Evolutionary conservation across 2,329 filamentous ascomycete species (phyloP), one percentile per base, ranked within the genome.

Genomic region (Trichoderma sp.): DNA sequence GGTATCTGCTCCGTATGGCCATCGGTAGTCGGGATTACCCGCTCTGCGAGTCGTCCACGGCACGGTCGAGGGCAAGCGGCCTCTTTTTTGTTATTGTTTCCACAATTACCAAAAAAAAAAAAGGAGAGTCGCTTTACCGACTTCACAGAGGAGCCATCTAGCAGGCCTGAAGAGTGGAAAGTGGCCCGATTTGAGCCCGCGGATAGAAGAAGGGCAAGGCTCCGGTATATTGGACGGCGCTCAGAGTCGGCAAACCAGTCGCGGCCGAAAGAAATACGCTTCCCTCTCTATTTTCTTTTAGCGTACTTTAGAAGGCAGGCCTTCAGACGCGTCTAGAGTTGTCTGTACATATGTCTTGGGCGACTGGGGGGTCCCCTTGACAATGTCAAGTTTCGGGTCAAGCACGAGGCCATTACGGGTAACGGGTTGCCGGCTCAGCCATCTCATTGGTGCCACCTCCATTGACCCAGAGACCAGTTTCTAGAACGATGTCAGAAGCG

Each of bases 401-500:
- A 43, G 59, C 55, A 54, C 55, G 65, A 59, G 43, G 65, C 55
- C 51, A 34, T 13, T 51, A 37, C 39, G 43, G 52, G 51, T 46
- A 52, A 43, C 51, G 51, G 61, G 51, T 30, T 46, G 60, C 60
- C 32, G 60, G 59, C 18, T 43, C 43, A 24, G 28, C 11, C 32
- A 11, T 65, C 11, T 65, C 21, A 51, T 55, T 65, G 46, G 61
- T 28, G 43, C 46, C 46, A 21, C 21, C 8, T 3, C 34, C n/a
- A 46, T 49, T 58, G 67, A 26, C 60, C 28, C 52, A 30, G 54
- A 18, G 37, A 52, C 18, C 6, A 16, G 52, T 64, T 68, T 68
- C 67, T 61, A 68, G 67, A 68, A 68, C 67, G 5, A 43, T 56
- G 39, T 68, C 52, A 54, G 67, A 68, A 68, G 28, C 60, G 43